These are phyloP conservation scores for Lachancea meyersii DNA, from an alignment of 805 yeast genomes.

Conservation along the genomic window DNA sequence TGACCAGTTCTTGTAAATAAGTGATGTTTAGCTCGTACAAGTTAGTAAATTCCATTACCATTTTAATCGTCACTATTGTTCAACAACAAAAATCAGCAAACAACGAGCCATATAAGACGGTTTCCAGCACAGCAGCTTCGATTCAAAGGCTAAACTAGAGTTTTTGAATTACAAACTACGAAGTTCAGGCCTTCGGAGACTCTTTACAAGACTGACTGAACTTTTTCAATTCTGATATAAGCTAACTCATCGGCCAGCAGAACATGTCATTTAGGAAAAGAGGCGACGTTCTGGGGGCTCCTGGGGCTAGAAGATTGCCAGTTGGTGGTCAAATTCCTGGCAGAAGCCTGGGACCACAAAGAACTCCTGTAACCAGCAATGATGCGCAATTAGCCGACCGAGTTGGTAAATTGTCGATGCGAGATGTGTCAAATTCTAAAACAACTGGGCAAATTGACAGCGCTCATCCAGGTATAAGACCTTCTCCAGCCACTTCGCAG, in stretches of 20 bases:
- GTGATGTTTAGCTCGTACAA: no score
- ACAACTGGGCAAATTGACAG: constrained; percentile 3
- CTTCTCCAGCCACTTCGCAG: constrained; percentile 67
- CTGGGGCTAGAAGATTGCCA: constrained; percentile 8
- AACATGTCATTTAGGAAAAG: constrained; percentile 57
- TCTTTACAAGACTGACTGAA: not conserved
- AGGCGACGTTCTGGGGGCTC: constrained; percentile 39
- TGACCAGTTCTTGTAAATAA: no score
- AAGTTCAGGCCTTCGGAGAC: not conserved
- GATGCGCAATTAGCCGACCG: not conserved
- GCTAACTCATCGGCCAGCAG: no score
- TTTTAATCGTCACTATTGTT: no score
- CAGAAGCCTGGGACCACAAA: not conserved
- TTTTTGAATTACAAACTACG: no score
- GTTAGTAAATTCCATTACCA: no score
- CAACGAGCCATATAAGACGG: no score
- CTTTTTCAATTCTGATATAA: not conserved
- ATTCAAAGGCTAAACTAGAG: no score
- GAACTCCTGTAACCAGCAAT: not conserved
- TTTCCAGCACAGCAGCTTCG: no score
- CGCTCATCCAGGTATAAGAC: constrained; percentile 56
- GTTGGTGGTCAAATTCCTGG: not conserved
- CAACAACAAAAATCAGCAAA: no score
- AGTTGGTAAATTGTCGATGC: constrained; percentile 1
- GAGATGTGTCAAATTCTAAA: not conserved